Evolutionary conservation across 148 eudicot species (phyloP), one percentile per base, ranked within the genome.

Genomic region (Limonium bicolor): DNA sequence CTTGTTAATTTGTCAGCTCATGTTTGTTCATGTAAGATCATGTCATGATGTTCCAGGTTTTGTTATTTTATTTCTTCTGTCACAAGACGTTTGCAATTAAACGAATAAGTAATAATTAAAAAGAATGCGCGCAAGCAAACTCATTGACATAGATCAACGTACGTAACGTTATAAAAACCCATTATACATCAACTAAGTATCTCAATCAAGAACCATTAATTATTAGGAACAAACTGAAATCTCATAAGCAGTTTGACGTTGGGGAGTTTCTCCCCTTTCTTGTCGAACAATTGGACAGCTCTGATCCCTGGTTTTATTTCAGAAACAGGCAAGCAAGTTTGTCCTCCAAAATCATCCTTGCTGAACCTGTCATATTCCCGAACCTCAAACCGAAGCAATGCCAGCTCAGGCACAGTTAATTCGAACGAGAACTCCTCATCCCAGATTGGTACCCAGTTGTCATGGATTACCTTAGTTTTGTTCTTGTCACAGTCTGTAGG

Each of bases 271-370:
- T 66, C 63, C 4, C 93, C 93, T 59, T 77, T 82, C 38, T 68
- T 62, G 48, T 77, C 70, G 25, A 42, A 60, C 1, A 82, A 58
- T 6, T 73, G 76, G 41, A 82, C 61, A 4, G 79, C 60, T 30
- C 86, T 64, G 22, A 82, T 65, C 14, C 93, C 93, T 0, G 69
- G 48, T 43, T 71, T 77, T 32, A 82, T 68, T 35, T 77, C 93
- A 0, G 75, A 53, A 16, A 82, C 71, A 0, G 79, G 86, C 55
- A 82, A 42, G 38, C 86, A 82, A 11, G 76, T 60, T 37, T 82
- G 93, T 20, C 93, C 93, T 27, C 76, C 93, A 36, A 82, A 82
- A 53, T 77, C 93, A 50, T 82, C 93, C 68, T 80, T 80, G 39
- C 76, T 80, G 0, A 80, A 65, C 54, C 41, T 58, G 61, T 81